Base-by-base conservation (phyloP, 2,329 filamentous ascomycete genomes). In the Hysterium pulicare region DNA sequence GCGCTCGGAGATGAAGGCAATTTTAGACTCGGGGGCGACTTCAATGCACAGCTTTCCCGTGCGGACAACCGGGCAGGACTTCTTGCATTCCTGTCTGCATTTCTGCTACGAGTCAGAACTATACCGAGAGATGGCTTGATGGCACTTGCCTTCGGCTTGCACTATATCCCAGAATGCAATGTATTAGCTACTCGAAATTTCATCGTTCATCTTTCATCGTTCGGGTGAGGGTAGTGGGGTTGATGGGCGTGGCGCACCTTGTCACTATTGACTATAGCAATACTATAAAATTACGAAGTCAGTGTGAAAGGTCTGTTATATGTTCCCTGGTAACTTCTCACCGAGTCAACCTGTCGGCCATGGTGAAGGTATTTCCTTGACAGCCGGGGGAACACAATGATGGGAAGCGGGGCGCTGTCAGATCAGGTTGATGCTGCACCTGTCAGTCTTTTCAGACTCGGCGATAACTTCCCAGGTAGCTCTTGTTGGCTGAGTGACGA, bases 51-150 rank as follows among this genome's bases (percentile, higher is more conserved):
- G 83, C 78, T 96, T 97, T 72, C 93, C 93, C 47, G 90, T 95
- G 62, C 91, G 87, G 57, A 98, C 93, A 50, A 98, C 93, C 22
- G 94, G 90, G 70, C 93, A 98, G 22, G 90, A 91, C 71, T 97
- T 97, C 71, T 97, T 97, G 80, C 93, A 98, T 73, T 98, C 93
- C 76, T 96, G 91, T 57, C 91, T 84, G 71, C 93, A 97, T 89
- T 97, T 97, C 86, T 90, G 62, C 56, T 49, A 37, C n/a, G 13
- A 21, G 47, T 59, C 46, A 58, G 58, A 61, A 54, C 46, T n/a
- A n/a, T n/a, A n/a, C n/a, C n/a, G n/a, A n/a, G n/a, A n/a, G n/a
- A n/a, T n/a, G n/a, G 32, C 42, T 57, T 7, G 26, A 33, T 41
- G 21, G 23, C 17, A 54, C 69, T 61, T 76, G 87, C 86, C 80